Base-by-base conservation (phyloP, 768 basidiomycete species). In the Mycena olivaceomarginata region DNA sequence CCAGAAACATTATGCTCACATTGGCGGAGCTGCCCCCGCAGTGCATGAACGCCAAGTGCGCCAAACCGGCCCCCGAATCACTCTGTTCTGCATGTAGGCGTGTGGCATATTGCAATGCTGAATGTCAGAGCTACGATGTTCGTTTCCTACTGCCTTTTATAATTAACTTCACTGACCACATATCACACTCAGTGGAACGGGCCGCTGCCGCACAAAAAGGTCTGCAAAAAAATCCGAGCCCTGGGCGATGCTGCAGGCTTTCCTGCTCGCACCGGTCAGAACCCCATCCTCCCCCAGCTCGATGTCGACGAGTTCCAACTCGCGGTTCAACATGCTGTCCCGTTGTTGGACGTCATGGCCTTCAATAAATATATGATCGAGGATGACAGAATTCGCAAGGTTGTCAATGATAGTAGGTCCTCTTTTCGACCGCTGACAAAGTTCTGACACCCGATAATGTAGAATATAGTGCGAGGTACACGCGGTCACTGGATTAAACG, bases 401-500 rank as follows among this genome's bases (percentile, higher is more conserved):
- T 76, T 4, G 46, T 76, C 46, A 71, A 76, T 62, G 75, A 76
- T 62, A 76, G 75, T 76, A 56, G 9, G 75, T 66, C 31, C 59
- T 20, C 37, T 60, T 13, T 69, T 75, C 25, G 31, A 69, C 48
- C 56, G 41, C 60, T 25, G 63, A 15, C 51, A 31, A 31, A n/a
- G 53, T 2, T 48, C 11, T 70, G 20, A 48, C 60, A 70, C 68
- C 45, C 16, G 45, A 59, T 65, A 40, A 11, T 67, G 62, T 46
- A 76, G 75, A 62, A 71, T 76, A 76, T 11, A 71, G 69, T 43
- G 69, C 75, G 46, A 69, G 75, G 22, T 76, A 76, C 70, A 41
- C 31, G 63, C 75, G 75, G 37, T 39, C n/a, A 16, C 46, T 76
- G 56, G 69, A 66, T 67, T 76, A 25, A 76, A 31, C 31, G 31